Evolutionary conservation across 1,284 basidiomycete genomes (phyloP), one percentile per base, ranked within the genome.

Genomic region (Fomes fomentarius): DNA sequence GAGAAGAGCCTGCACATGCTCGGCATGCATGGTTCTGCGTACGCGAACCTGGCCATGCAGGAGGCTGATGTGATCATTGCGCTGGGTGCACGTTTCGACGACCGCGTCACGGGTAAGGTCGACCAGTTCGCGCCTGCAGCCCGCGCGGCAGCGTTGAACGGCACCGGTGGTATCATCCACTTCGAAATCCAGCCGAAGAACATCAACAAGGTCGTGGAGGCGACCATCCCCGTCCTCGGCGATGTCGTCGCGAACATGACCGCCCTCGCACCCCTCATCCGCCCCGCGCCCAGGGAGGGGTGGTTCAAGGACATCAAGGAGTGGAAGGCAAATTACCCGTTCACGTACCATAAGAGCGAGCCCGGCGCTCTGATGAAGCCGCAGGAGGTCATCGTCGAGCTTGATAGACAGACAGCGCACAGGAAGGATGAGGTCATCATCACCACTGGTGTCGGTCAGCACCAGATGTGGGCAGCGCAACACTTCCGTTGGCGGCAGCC

Each of bases 381-480:
- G 3, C 96, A 99, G 75, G 94, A 97, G 76, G 93, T 98, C 47
- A 87, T 99, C 48, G 90, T 95, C 75, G 96, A 95, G 72, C 80
- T 99, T 17, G 89, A 99, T 67, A 75, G 70, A 52, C 89, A 94
- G 76, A 77, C 79, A 54, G 79, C 65, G 47, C 61, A 84, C 56
- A 81, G 80, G 68, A 97, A 99, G 79, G 90, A 94, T 50, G 85
- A 98, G 39, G 83, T 98, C 26, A 78, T 99, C 66, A 77, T 99
- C 60, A 76, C 93, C 3, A 98, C 97, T 3, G 96, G 96, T 67
- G 97, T 99, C 22, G 97, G 97, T 4, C 96, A 98, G 74, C 96
- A 99, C 76, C 96, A 99, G 75, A 99, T 99, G 96, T 99, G 95
- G 95, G 96, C 96, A 1, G 94, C 93, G 43, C 97, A 99, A 74